Evolutionary conservation across 2,329 filamentous ascomycete species (phyloP).

Genomic region (Pseudocercospora ulei): DNA sequence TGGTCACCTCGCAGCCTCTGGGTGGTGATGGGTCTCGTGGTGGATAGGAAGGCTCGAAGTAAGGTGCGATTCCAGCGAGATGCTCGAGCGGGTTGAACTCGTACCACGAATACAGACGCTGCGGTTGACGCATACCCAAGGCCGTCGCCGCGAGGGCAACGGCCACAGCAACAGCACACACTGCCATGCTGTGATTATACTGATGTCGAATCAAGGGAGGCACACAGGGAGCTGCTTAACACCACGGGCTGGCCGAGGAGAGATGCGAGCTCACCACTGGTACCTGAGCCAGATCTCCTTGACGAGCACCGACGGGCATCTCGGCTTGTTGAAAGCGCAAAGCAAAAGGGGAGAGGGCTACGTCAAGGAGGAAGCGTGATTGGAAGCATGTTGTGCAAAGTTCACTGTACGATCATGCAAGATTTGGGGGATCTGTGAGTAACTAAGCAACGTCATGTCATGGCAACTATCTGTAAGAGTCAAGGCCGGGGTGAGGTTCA

Average conservation of each 20-base stretch:
- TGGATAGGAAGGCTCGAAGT: conserved; percentile 43
- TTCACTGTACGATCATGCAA: conserved; percentile 5
- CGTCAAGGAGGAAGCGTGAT: conserved; percentile 12
- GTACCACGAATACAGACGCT: conserved; percentile 33
- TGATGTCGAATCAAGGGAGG: too few species aligned
- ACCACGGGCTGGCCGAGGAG: too few species aligned
- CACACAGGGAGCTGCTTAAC: conserved; percentile 2
- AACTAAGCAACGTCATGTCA: conserved; percentile 13
- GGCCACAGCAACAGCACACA: conserved; percentile 14
- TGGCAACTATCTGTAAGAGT: too few species aligned
- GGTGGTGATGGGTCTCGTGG: conserved; percentile 42
- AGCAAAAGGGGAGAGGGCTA: conserved; percentile 13
- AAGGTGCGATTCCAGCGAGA: conserved; percentile 44
- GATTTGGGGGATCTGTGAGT: not conserved
- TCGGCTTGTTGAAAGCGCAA: conserved; percentile 10
- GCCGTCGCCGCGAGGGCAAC: conserved; percentile 18
- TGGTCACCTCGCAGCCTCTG: conserved; percentile 45
- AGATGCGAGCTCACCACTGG: conserved; percentile 6
- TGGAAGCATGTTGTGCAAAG: conserved; percentile 6
- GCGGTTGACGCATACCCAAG: conserved; percentile 22
- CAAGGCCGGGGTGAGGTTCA: too few species aligned
- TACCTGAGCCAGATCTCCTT: conserved; percentile 7
- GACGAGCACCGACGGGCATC: conserved; percentile 9
- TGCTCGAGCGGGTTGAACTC: conserved; percentile 44
- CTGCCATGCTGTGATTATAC: conserved; percentile 9